A percentile compares a stretch with the other conserved stretches of the same genome.
Evolutionary conservation across 2,329 filamentous ascomycete species (phyloP).

Genomic region (Trichoderma aggressivum): DNA sequence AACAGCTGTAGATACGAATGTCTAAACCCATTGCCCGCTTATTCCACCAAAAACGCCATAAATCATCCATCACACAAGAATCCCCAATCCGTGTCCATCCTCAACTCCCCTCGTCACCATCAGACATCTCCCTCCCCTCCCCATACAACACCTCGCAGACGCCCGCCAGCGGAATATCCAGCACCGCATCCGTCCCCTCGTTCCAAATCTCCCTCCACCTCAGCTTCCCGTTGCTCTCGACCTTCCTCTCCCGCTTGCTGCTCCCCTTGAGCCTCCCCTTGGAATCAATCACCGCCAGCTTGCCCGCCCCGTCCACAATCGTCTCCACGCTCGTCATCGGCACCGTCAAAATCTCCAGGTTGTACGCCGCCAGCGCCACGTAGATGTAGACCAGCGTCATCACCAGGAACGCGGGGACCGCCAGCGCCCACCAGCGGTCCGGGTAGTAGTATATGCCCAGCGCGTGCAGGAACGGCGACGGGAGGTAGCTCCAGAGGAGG

Average conservation of each 20-base stretch:
- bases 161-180: constrained; percentile 93
- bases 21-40: background rate
- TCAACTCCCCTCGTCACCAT: constrained; percentile 22
- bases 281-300: constrained; percentile 76
- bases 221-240: constrained; percentile 37
- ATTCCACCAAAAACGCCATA: background rate
- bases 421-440: constrained; percentile 95
- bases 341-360: constrained; percentile 82
- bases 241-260: constrained; percentile 36
- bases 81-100: background rate
- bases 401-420: constrained; percentile 85
- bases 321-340: constrained; percentile 79
- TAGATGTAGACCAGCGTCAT: constrained; percentile 90
- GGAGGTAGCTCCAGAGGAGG: constrained; percentile 82
- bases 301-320: constrained; percentile 84
- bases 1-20: background rate
- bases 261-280: constrained; percentile 53
- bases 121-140: constrained; percentile 40
- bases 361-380: constrained; percentile 85
- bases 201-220: constrained; percentile 86
- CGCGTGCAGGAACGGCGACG: constrained; percentile 85
- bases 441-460: constrained; percentile 96
- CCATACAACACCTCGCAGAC: constrained; percentile 95
- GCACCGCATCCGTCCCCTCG: constrained; percentile 89
- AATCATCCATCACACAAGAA: background rate